Conservation (phyloP, 805 yeast species). For the Candida ovalis region DNA sequence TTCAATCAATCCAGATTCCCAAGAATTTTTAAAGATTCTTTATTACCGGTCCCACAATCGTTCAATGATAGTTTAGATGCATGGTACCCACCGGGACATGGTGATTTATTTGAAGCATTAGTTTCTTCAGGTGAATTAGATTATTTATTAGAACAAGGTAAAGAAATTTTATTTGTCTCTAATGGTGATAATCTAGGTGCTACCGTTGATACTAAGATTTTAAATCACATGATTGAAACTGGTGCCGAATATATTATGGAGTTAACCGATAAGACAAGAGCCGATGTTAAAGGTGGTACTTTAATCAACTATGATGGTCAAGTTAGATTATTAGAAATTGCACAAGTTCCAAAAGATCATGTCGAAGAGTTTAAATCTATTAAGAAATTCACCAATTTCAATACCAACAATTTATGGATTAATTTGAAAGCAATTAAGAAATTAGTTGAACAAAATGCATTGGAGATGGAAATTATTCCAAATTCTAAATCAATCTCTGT, state of each 20-base stretch:
- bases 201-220: slow-evolving; percentile 86
- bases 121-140: slow-evolving; percentile 90
- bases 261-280: slow-evolving; percentile 96
- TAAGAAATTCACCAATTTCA: slow-evolving; percentile 96
- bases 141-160: slow-evolving; percentile 83
- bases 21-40: slow-evolving; percentile 91
- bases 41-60: slow-evolving; percentile 86
- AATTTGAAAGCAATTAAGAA: slow-evolving; percentile 92
- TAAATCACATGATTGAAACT: slow-evolving; percentile 89
- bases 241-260: slow-evolving; percentile 97
- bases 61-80: slow-evolving; percentile 71
- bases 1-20: slow-evolving; percentile 99
- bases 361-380: slow-evolving; percentile 97
- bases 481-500: slow-evolving; percentile 78
- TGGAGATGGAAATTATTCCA: slow-evolving; percentile 93
- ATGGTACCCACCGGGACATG: slow-evolving; percentile 99
- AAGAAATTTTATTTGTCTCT: slow-evolving; percentile 91
- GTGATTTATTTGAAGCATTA: slow-evolving; percentile 91
- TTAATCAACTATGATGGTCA: slow-evolving; percentile 93
- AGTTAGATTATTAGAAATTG: slow-evolving; percentile 91
- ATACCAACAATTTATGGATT: slow-evolving; percentile 98
- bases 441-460: slow-evolving; percentile 76
- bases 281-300: slow-evolving; percentile 99
- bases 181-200: slow-evolving; percentile 99
- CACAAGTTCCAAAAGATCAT: slow-evolving; percentile 98